Evolutionary conservation across 495 filamentous ascomycete genomes (phyloP).

Genomic region (Penicillium desertorum): DNA sequence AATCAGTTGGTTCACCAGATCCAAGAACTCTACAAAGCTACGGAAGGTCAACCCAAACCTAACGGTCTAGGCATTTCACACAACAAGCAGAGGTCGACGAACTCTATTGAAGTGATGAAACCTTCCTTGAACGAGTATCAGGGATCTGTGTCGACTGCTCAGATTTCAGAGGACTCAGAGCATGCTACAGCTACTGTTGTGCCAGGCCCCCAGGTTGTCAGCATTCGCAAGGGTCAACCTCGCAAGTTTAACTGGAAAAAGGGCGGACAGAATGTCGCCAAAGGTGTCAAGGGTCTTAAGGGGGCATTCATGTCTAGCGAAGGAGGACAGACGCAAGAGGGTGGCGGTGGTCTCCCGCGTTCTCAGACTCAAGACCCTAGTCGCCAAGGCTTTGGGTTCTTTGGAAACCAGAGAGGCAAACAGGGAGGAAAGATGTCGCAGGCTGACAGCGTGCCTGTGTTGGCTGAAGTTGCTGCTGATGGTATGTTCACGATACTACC

Average conservation of each 20-base stretch:
- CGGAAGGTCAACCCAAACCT: slow-evolving; percentile 53
- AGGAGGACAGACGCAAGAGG: slow-evolving; percentile 29
- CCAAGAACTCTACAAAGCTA: slow-evolving; percentile 85
- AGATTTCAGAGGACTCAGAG: slow-evolving; percentile 65
- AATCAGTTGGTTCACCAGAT: slow-evolving; percentile 92
- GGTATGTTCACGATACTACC: slow-evolving; percentile 28
- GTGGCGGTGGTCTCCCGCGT: slow-evolving; percentile 45
- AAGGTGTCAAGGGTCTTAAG: slow-evolving; percentile 93
- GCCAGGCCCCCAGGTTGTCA: slow-evolving; percentile 82
- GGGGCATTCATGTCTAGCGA: slow-evolving; percentile 66
- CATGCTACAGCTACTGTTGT: slow-evolving; percentile 67
- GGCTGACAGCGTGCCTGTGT: slow-evolving; percentile 52
- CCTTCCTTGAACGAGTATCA: slow-evolving; percentile 51
- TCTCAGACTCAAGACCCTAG: slow-evolving; percentile 53
- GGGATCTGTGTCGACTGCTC: slow-evolving; percentile 53
- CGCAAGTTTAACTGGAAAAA: slow-evolving; percentile 99
- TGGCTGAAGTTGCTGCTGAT: slow-evolving; percentile 56
- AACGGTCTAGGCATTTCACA: slow-evolving; percentile 86
- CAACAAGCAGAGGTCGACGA: slow-evolving; percentile 69
- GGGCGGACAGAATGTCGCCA: slow-evolving; percentile 85
- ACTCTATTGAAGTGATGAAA: slow-evolving; percentile 58
- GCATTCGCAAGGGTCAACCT: slow-evolving; percentile 84
- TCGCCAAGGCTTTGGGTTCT: slow-evolving; percentile 75
- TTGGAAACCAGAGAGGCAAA: slow-evolving; percentile 56
- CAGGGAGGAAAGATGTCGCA: slow-evolving; percentile 52